phyloP scores from a whole-genome alignment of 331 rosid genomes.

The Stylosanthes scabra region DNA sequence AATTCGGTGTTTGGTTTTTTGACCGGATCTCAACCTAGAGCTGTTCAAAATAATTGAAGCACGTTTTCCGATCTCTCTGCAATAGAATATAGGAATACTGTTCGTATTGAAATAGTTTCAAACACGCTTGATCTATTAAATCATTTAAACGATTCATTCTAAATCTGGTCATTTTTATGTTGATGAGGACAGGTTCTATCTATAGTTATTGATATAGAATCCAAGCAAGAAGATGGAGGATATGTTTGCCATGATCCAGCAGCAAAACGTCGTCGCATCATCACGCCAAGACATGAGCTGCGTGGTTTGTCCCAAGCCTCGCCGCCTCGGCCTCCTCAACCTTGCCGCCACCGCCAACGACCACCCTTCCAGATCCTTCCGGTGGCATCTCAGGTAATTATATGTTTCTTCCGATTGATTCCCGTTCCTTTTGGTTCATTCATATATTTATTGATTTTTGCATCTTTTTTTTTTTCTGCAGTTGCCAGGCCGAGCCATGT shows the following conservation, averaged over 20 bases:
- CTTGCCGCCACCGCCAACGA: constrained; percentile 56
- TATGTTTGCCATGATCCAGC: constrained; percentile 59
- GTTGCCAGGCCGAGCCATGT: constrained; percentile 68
- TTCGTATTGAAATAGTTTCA: background rate
- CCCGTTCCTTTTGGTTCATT: background rate
- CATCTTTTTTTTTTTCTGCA: constrained; percentile 30
- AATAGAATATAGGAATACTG: background rate
- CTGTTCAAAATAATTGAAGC: constrained; percentile 23
- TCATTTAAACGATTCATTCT: background rate
- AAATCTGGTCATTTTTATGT: background rate
- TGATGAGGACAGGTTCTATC: constrained; percentile 35
- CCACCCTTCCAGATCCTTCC: constrained; percentile 52
- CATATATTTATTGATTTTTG: constrained; percentile 21
- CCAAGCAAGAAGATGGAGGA: constrained; percentile 54
- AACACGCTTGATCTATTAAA: constrained; percentile 11
- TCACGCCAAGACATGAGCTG: constrained; percentile 58
- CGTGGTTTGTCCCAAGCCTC: constrained; percentile 92
- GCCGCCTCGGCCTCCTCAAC: constrained; percentile 69
- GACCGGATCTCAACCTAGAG: constrained; percentile 51
- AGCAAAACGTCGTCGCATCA: constrained; percentile 65
- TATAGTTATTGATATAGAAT: background rate
- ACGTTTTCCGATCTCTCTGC: constrained; percentile 39
- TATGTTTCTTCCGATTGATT: background rate
- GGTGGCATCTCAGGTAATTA: constrained; percentile 71
- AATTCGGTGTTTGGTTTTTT: constrained; percentile 40